Evolutionary conservation across 352 stramenopile genomes (phyloP), one percentile per base, ranked within the genome.

Genomic region (Globisporangium acanthophoron): DNA sequence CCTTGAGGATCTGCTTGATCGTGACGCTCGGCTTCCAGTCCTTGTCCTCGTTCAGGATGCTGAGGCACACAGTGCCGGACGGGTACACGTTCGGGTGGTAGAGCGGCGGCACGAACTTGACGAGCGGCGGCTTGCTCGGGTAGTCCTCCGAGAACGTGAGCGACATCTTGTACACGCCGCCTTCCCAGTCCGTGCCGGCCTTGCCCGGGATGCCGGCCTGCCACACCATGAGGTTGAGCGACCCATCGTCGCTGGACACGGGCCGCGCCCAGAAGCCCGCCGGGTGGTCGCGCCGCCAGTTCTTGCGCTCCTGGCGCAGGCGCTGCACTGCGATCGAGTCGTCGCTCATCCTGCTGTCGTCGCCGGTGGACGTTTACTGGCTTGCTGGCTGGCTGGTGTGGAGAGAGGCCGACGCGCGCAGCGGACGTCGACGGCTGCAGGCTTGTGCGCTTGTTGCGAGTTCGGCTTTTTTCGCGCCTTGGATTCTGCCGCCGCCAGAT

Each of bases 41-140:
- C 71, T 99, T 96, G 79, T 99, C 97, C 79, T 99, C 97, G 70
- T 99, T 99, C 41, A 99, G 64, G 66, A 99, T 99, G 65, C 87
- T 97, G 27, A 99, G 74, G 74, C 97, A 99, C 51, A 99, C 97
- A 3, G 97, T 99, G 45, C 97, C 97, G 11, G 88, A 97, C 21
- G 94, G 94, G 71, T 98, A 98, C 46, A 98, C 92, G 65, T 98
- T 98, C 31, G 94, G 92, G 66, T 99, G 97, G 64, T 99, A 99
- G 13, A 99, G 78, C 41, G 96, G 94, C 40, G 97, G 96, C 24
- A 96, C 87, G 80, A 99, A 99, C 79, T 98, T 98, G 79, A 97
- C 98, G 61, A 98, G 98, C 56, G 97, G 97, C 48, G 97, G 97
- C 67, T 99, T 98, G 70, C 82, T 95, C 46, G 97, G 97, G 74